Percentiles rank a stretch among this genome's conserved stretches.
Conservation (phyloP, 148 eudicot genomes). For the Chenopodium suecicum region DNA sequence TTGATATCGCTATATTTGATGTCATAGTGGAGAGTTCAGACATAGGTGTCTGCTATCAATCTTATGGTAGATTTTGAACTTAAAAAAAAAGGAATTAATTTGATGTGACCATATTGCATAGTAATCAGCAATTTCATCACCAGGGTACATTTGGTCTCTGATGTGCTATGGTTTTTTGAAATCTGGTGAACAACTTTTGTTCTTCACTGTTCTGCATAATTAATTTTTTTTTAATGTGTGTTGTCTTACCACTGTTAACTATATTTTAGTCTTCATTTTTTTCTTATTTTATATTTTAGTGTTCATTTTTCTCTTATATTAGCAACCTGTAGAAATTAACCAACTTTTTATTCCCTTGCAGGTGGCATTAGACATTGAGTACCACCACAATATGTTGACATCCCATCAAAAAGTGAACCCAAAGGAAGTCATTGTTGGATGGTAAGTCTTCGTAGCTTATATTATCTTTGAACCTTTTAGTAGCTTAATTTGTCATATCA, state of each 20-base stretch:
- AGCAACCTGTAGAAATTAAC: not conserved
- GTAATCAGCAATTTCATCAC: not conserved
- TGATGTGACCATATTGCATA: too few relatives aligned
- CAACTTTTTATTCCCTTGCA: slow-evolving; percentile 20
- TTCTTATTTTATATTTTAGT: not conserved
- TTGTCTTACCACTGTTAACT: not conserved
- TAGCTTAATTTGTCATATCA: not conserved
- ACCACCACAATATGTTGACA: slow-evolving; percentile 84
- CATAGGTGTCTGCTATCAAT: too few relatives aligned
- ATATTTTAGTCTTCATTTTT: not conserved
- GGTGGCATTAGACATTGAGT: slow-evolving; percentile 98
- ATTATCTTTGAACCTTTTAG: not conserved
- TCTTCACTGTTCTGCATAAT: not conserved
- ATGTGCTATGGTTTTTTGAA: not conserved
- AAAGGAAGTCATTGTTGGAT: slow-evolving; percentile 97
- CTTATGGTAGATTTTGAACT: too few relatives aligned
- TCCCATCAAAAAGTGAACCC: slow-evolving; percentile 97
- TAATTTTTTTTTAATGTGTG: not conserved
- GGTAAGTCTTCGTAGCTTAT: slow-evolving; percentile 36
- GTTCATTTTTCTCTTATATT: not conserved
- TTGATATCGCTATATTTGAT: too few relatives aligned
- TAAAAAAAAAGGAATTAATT: too few relatives aligned
- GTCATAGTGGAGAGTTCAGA: too few relatives aligned
- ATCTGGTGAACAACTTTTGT: not conserved
- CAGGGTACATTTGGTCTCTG: slow-evolving; percentile 28